A percentile compares a stretch with the other conserved stretches of the same genome.
Conservation (phyloP, 2,329 filamentous ascomycete species). For the Aspergillus clavatus region DNA sequence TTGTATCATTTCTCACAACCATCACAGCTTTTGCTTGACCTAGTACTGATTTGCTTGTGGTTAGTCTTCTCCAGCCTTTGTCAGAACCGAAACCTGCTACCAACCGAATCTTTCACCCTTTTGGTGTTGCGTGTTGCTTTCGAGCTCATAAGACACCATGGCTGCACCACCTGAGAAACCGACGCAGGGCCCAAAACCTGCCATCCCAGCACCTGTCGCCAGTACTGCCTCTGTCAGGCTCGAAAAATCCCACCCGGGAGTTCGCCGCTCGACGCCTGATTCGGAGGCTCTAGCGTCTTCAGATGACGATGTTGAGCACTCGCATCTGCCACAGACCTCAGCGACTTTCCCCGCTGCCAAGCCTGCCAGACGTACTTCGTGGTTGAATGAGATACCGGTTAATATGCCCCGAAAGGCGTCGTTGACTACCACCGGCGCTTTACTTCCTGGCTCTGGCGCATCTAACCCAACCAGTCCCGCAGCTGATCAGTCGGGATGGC, state of each 20-base stretch:
- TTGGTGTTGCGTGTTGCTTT: not conserved
- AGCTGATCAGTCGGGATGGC: conserved; percentile 54
- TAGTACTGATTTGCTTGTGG: too few species aligned
- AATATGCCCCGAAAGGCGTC: conserved; percentile 68
- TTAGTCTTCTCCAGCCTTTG: too few species aligned
- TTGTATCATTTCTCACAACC: too few species aligned
- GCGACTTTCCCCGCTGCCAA: conserved; percentile 51
- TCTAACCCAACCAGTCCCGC: conserved; percentile 79
- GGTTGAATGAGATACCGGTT: conserved; percentile 77
- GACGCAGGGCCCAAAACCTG: conserved; percentile 26
- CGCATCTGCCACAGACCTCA: conserved; percentile 50
- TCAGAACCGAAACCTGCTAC: not conserved
- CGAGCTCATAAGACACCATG: conserved; percentile 41
- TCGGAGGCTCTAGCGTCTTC: conserved; percentile 91
- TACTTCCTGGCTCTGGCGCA: conserved; percentile 69
- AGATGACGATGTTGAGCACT: conserved; percentile 79
- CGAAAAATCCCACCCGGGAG: conserved; percentile 65
- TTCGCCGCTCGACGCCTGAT: conserved; percentile 82
- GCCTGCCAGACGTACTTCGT: conserved; percentile 69
- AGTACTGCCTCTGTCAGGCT: conserved; percentile 62
- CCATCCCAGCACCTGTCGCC: conserved; percentile 45
- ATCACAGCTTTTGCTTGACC: too few species aligned
- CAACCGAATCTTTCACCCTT: conserved; percentile 21
- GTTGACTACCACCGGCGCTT: conserved; percentile 64
- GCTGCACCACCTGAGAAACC: conserved; percentile 29